phyloP scores from a whole-genome alignment of 805 yeast genomes.

The Metschnikowia cerradonensis region DNA sequence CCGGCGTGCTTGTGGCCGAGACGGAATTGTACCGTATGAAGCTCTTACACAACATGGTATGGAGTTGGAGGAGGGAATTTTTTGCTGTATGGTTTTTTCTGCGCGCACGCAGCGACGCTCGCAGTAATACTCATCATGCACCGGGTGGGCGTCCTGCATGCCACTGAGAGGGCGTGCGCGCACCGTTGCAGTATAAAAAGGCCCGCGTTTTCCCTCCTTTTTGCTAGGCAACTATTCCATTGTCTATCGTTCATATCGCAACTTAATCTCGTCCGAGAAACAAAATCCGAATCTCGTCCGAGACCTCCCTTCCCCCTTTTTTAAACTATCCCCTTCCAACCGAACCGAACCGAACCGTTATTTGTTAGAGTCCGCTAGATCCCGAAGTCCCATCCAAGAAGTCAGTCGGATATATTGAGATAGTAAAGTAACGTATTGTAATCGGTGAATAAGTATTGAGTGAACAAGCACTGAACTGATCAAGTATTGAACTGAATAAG shows the following conservation, averaged over 20 bases:
- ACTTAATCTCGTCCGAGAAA: background rate
- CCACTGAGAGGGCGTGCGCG: conserved; percentile 9
- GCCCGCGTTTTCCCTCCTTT: background rate
- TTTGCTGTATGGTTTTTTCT: conserved; percentile 7
- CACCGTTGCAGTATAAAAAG: conserved; percentile 10
- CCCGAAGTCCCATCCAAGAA: background rate
- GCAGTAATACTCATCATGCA: conserved; percentile 1
- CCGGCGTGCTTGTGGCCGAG: conserved; percentile 19
- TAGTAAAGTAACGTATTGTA: conserved; percentile 17
- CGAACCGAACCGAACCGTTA: background rate
- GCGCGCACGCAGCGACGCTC: conserved; percentile 5
- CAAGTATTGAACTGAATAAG: background rate
- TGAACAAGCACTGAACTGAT: background rate
- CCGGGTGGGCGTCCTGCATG: background rate
- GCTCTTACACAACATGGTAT: conserved; percentile 12
- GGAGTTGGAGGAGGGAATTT: conserved; percentile 6
- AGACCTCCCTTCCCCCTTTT: background rate
- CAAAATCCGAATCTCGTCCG: background rate
- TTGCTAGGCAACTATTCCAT: background rate
- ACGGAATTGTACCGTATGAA: conserved; percentile 14
- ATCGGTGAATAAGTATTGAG: conserved; percentile 10
- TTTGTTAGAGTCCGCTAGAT: background rate
- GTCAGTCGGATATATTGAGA: conserved; percentile 3
- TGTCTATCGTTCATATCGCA: background rate
- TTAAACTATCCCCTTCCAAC: background rate